Percentiles rank a stretch among this genome's conserved stretches.
Conservation (phyloP, 805 yeast species). For the Cyberlindnera euphorbiiphila region DNA sequence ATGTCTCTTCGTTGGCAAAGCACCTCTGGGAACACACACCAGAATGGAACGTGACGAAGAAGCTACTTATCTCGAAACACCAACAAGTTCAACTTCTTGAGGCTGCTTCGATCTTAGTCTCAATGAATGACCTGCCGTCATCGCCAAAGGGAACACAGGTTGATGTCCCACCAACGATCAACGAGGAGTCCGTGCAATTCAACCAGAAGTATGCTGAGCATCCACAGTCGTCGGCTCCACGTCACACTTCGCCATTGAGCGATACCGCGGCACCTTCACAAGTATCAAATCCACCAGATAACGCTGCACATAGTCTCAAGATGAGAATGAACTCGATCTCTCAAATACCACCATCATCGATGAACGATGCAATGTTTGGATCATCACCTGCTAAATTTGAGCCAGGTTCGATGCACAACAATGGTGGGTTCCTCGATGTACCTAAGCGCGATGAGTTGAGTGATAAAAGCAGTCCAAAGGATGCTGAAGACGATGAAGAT, state of each 20-base stretch:
- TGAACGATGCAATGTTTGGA: conserved; percentile 6
- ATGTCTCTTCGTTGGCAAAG: conserved; percentile 80
- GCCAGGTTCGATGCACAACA: conserved; percentile 1
- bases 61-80: conserved; percentile 52
- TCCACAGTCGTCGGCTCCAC: conserved; percentile 6
- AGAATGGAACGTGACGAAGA: conserved; percentile 86
- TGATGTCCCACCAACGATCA: conserved; percentile 14
- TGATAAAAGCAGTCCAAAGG: conserved; percentile 14
- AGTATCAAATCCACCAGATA: conserved; percentile 5
- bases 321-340: conserved; percentile 41
- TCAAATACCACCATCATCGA: conserved; percentile 41
- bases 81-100: conserved; percentile 27
- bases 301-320: conserved; percentile 12
- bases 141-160: conserved; percentile 13
- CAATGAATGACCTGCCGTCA: conserved; percentile 19
- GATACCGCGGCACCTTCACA: too few species aligned
- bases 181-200: conserved; percentile 13
- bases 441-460: conserved; percentile 15
- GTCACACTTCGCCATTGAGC: conserved; percentile 10
- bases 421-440: conserved; percentile 35
- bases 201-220: conserved; percentile 16
- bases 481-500: conserved; percentile 23
- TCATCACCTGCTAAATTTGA: conserved; percentile 16
- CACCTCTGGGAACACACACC: conserved; percentile 95
- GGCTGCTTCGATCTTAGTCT: conserved; percentile 26